Evolutionary conservation across 2,329 filamentous ascomycete species (phyloP).

Genomic region (Diaporthe ilicicola): DNA sequence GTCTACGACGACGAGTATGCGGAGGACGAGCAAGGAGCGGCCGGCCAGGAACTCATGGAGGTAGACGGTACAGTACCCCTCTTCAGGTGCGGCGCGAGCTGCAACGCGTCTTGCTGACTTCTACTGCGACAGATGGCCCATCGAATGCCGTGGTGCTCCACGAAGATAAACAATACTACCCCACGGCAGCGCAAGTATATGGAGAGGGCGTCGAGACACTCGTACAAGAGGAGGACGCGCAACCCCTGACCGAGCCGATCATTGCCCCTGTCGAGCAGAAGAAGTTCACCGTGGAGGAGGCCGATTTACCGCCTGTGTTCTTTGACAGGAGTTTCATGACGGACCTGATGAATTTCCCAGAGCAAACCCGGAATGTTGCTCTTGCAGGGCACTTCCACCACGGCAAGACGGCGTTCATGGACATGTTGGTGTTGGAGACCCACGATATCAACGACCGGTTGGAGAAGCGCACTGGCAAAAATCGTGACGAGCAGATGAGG

Average conservation of each 20-base stretch:
- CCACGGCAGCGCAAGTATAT: conserved; percentile 96
- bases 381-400: conserved; percentile 94
- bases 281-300: conserved; percentile 94
- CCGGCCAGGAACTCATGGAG: conserved; percentile 91
- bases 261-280: conserved; percentile 93
- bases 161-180: conserved; percentile 99
- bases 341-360: conserved; percentile 94
- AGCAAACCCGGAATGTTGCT: conserved; percentile 92
- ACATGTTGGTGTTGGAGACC: conserved; percentile 96
- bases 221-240: conserved; percentile 96
- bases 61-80: conserved; percentile 71
- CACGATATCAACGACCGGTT: conserved; percentile 84
- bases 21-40: conserved; percentile 68
- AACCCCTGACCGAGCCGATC: conserved; percentile 90
- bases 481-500: conserved; percentile 86
- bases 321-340: conserved; percentile 93
- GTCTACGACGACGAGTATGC: conserved; percentile 81
- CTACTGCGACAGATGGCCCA: conserved; percentile 69
- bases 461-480: conserved; percentile 82
- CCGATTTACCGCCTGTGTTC: conserved; percentile 86
- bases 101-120: conserved; percentile 32
- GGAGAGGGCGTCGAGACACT: conserved; percentile 93
- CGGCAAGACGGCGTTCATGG: conserved; percentile 97
- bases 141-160: conserved; percentile 98
- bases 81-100: background rate